These are phyloP conservation scores for Myotisia sp. DNA, from an alignment of 2,329 filamentous ascomycete species.

Conservation along the genomic window DNA sequence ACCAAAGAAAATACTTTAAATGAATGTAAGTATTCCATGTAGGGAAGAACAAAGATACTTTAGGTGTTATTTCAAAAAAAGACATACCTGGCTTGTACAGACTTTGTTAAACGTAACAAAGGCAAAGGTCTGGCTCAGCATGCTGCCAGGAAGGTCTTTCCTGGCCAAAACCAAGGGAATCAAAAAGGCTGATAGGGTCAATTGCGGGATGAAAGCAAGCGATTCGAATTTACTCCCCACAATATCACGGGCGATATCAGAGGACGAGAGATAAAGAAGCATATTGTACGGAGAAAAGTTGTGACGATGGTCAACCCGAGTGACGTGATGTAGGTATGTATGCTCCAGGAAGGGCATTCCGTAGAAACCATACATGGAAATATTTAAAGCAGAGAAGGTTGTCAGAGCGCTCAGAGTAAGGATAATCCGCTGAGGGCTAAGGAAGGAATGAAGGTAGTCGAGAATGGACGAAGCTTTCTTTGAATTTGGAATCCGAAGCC, in stretches of 20 bases:
- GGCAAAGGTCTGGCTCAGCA: constrained; percentile 91
- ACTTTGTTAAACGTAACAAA: constrained; percentile 99
- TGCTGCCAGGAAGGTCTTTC: constrained; percentile 62
- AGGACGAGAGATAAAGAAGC: constrained; percentile 73
- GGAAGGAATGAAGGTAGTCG: constrained; percentile 15
- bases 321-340: constrained; percentile 86
- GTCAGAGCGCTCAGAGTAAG: constrained; percentile 46
- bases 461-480: constrained; percentile 1
- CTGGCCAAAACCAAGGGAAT: constrained; percentile 67
- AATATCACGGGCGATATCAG: constrained; percentile 32
- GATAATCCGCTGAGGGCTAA: constrained; percentile 26
- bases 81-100: constrained; percentile 80
- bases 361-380: constrained; percentile 66
- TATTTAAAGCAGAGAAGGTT: constrained; percentile 62
- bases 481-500: background rate
- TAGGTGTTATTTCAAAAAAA: too few relatives aligned
- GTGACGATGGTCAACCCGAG: constrained; percentile 86
- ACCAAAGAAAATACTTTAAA: constrained; percentile 92
- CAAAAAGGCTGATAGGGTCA: constrained; percentile 61
- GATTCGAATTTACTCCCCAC: constrained; percentile 46
- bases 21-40: too few relatives aligned
- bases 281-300: constrained; percentile 97
- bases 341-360: constrained; percentile 70
- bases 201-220: constrained; percentile 76
- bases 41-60: too few relatives aligned